Evolutionary conservation across 371 early-diverging fungal genomes (phyloP), one percentile per base, ranked within the genome.

Genomic region (Mucor piriformis): DNA sequence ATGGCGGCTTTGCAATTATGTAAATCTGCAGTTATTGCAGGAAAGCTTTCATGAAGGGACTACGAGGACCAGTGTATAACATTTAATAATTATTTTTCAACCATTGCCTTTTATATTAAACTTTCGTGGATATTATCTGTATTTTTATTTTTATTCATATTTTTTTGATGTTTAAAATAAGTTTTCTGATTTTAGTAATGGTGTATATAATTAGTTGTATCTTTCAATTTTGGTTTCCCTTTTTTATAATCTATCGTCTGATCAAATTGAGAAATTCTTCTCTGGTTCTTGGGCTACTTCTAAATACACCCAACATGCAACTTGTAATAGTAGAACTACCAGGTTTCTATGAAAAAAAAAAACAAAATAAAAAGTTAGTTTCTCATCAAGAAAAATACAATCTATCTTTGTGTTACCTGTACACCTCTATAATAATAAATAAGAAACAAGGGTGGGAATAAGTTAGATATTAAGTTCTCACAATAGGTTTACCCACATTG

Each of bases 291-390:
- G 91, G 91, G 58, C 95, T 90, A 44, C 89, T 83, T 42, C 96
- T 82, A 78, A 99, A 99, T 29, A 82, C 86, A 48, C 99, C 99
- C 61, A 97, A 81, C 97, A 97, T 99, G 57, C 90, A 95, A 61
- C 89, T 89, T 34, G 99, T 99, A 43, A 94, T 88, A 21, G 99
- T 99, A 46, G 84, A 80, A 68, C 91, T 90, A 21, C 95, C 95
- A 7, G 98, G 94, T 83, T 98, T 98, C 68, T 95, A 89, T 16
- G 16, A 8, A 44, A 5, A 15, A 42, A 32, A 29, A 21, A 33
- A 93, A 20, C 35, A 42, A 34, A 15, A 6, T 43, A 23, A 43
- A 55, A 6, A 40, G 32, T 37, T 27, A 34, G 59, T 10, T 32
- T 7, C 21, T 18, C 35, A 23, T 33, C 50, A 29, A 42, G 10